Conservation (phyloP, 2,329 filamentous ascomycete genomes). For the Ophiostoma pallidulum region DNA sequence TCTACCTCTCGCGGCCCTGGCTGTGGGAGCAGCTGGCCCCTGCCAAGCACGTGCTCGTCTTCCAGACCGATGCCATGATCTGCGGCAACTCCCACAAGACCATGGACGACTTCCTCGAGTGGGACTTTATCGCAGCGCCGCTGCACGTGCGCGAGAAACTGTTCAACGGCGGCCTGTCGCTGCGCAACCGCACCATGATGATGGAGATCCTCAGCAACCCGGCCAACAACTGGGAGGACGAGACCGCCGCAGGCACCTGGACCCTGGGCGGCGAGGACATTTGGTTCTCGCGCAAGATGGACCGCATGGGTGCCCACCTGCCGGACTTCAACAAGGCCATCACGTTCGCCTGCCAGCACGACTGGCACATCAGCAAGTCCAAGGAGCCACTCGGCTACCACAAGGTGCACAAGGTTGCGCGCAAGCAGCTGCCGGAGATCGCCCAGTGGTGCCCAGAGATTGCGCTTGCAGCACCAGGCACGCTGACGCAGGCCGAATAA, state of each 20-base stretch:
- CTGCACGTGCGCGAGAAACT: conserved; percentile 17
- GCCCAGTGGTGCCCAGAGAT: conserved; percentile 20
- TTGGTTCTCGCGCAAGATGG: conserved; percentile 20
- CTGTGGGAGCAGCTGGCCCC: conserved; percentile 29
- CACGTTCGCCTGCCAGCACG: conserved; percentile 19
- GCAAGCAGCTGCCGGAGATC: conserved; percentile 14
- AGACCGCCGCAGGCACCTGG: conserved; percentile 24
- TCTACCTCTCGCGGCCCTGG: conserved; percentile 27
- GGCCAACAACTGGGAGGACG: conserved; percentile 26
- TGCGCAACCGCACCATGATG: conserved; percentile 27
- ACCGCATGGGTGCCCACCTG: conserved; percentile 14
- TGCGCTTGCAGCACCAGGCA: conserved; percentile 16
- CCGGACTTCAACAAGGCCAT: conserved; percentile 14
- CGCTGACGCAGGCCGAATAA: conserved; percentile 9
- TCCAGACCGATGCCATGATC: conserved; percentile 31
- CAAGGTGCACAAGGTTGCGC: conserved; percentile 19
- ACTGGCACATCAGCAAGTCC: conserved; percentile 16
- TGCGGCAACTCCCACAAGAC: conserved; percentile 23
- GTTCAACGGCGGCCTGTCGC: conserved; percentile 29
- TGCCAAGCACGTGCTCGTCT: conserved; percentile 27
- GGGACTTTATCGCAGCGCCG: conserved; percentile 29
- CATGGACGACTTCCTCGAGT: conserved; percentile 29
- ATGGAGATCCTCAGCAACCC: conserved; percentile 33
- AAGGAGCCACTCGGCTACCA: conserved; percentile 20
- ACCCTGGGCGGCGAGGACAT: conserved; percentile 20